Conservation (phyloP, 1,139 yeast genomes). For the Debaryomyces sp. region DNA sequence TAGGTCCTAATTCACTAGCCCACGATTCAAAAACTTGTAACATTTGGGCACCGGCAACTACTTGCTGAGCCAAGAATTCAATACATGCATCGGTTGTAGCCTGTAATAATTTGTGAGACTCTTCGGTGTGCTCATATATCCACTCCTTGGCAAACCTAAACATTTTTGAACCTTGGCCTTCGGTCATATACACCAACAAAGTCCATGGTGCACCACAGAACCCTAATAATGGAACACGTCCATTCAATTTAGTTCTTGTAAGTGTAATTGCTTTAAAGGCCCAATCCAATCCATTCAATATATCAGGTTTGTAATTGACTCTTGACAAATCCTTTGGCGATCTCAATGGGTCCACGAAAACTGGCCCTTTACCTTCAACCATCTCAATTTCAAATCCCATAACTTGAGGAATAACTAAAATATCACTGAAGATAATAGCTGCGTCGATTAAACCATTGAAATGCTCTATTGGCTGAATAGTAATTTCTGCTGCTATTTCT, state of each 20-base stretch:
- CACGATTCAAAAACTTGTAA: slow-evolving; percentile 95
- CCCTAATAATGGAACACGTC: slow-evolving; percentile 92
- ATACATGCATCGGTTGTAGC: slow-evolving; percentile 86
- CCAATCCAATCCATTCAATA: slow-evolving; percentile 82
- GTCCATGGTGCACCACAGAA: slow-evolving; percentile 99
- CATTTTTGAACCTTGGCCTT: slow-evolving; percentile 94
- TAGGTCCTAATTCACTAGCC: slow-evolving; percentile 96
- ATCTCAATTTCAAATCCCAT: slow-evolving; percentile 95
- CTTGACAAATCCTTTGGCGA: slow-evolving; percentile 64
- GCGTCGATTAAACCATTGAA: slow-evolving; percentile 91
- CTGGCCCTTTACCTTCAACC: slow-evolving; percentile 96
- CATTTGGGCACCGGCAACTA: slow-evolving; percentile 97
- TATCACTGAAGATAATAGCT: slow-evolving; percentile 94
- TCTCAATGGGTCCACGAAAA: slow-evolving; percentile 86
- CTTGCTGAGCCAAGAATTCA: slow-evolving; percentile 92
- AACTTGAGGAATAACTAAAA: slow-evolving; percentile 95
- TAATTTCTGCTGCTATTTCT: slow-evolving; percentile 88
- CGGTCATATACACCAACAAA: slow-evolving; percentile 92
- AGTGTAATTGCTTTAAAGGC: slow-evolving; percentile 89
- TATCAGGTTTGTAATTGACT: slow-evolving; percentile 66
- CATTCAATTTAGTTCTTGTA: slow-evolving; percentile 80
- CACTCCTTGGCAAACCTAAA: slow-evolving; percentile 91
- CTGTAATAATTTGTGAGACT: slow-evolving; percentile 70
- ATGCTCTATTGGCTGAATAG: slow-evolving; percentile 93
- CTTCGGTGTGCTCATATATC: slow-evolving; percentile 79